Evolutionary conservation across 75 land plant genomes (phyloP), one percentile per base, ranked within the genome.

Genomic region (Picea sitchensis): DNA sequence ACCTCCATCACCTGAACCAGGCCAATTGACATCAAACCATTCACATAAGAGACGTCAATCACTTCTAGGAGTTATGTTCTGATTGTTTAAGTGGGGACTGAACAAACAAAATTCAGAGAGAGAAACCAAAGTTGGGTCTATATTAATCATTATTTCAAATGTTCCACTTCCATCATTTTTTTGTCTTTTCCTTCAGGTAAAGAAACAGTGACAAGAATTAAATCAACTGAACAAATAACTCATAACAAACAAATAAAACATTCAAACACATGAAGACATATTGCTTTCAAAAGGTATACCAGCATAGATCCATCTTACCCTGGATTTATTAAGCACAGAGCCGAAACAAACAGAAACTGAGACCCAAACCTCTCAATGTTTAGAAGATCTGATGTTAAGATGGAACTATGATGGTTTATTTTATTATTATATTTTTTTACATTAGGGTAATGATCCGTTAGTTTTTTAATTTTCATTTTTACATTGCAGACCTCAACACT

Each of bases 1-100:
- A 97, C 96, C 69, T 97, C 99, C 99, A 97, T 97, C 57, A 97
- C 98, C 99, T 97, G 65, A 23, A 57, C n/a, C 8, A 41, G 4
- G 91, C 99, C 94, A 93, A 90, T 63, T 97, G 93, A 30, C 96
- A 88, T 95, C 95, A 74, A 36, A 71, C 34, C 12, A 44, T 20
- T 71, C 11, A n/a, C n/a, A 20, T 17, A 71, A 44, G 18, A 20
- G 21, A 69, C 7, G 3, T 8, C 51, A 44, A 44, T 8, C 51
- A 44, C 13, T 44, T 7, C 4, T 47, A n/a, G 41, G 2, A 30
- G 13, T 13, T 64, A n/a, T 18, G 36, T 71, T 38, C n/a, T 20
- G 44, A 44, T 2, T 11, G 56, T 20, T 71, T 44, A 12, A 41
- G 44, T 44, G 26, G 51, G 20, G 8, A 36, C 6, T 32, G 47